Evolutionary conservation across 208 protist genomes (phyloP), one percentile per base, ranked within the genome.

Genomic region (Leishmania aethiopica): DNA sequence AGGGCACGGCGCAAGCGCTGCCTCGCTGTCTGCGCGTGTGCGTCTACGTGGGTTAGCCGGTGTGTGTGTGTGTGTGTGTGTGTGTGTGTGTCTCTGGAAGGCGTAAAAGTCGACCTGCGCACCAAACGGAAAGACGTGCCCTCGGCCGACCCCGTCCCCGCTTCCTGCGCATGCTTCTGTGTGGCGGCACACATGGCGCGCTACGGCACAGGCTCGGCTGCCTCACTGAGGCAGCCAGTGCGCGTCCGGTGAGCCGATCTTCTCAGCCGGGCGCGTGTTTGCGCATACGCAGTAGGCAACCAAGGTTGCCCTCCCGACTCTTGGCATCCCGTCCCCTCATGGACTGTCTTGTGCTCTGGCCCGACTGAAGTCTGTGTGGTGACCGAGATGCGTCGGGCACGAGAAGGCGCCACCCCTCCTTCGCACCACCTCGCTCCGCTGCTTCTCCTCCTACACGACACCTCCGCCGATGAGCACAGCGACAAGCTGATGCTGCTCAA

Each of bases 371-470:
- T 73, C 40, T 49, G 69, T 40, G 35, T 25, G 69, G 69, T 72
- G 32, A 45, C 40, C 19, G 66, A 4, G n/a, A 6, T 28, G 40
- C 66, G 19, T 53, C 40, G 51, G 28, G 72, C 22, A 17, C 47
- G 51, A 28, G 11, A 51, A 19, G 32, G 32, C 35, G 32, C 64
- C 28, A n/a, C 10, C 22, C 32, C 35, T 40, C 67, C 40, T 25
- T 40, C 40, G 13, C 32, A 53, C n/a, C 28, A n/a, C 13, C 22
- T 35, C 47, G 25, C 70, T 75, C 70, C 7, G 55, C 74, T 25
- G 28, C 25, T 28, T 67, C 57, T 60, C 35, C 35, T 75, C 45
- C 79, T 84, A 77, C 59, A 40, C 25, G 53, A 5, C 37, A 74
- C 28, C 40, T 5, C 1, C 4, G 69, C 69, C 42, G 45, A 45